Evolutionary conservation across 306 rosid species (phyloP), one percentile per base, ranked within the genome.

Genomic region (Phaseolus lunatus): DNA sequence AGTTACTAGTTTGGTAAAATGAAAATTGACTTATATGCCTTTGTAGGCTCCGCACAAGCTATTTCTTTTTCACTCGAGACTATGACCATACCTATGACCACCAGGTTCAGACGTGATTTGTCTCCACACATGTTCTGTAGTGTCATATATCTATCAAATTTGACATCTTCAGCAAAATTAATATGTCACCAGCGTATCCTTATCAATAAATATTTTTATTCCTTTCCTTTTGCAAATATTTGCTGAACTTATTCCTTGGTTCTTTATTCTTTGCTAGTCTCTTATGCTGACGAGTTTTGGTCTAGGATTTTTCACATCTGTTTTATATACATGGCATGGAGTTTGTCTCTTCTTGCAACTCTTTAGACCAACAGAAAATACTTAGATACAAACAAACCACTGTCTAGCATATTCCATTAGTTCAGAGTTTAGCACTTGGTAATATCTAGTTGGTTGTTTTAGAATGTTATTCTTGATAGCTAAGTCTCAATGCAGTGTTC

Each of bases 401-500:
- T 59, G 50, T 59, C 77, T 18, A 58, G 59, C 23, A 37, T 57
- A 57, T 24, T 37, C 54, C 43, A 33, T 61, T 73, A 59, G 11
- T 41, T 49, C 33, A 52, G 76, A 39, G 12, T 71, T 72, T 37
- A 76, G 79, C 59, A 43, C 52, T 79, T 80, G 75, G 62, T 43
- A 31, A 52, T 64, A 70, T 70, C 16, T 62, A 33, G 24, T 44
- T 75, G 59, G 44, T 62, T 81, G 75, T 73, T 81, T 72, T 67
- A 48, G 47, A 24, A 70, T 64, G 58, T 33, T 26, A 3, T 62
- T 63, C 27, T 63, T 74, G 68, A 73, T 19, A 50, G 45, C 20
- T 61, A 52, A 73, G 71, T 67, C 72, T 73, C 66, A 43, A 61
- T 59, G 75, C 31, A 73, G 11, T 47, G 63, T 73, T 82, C 68